Percentiles rank a stretch among this genome's conserved stretches.
Conservation (phyloP, 2,329 filamentous ascomycete species). For the Sarocladium oryzae region DNA sequence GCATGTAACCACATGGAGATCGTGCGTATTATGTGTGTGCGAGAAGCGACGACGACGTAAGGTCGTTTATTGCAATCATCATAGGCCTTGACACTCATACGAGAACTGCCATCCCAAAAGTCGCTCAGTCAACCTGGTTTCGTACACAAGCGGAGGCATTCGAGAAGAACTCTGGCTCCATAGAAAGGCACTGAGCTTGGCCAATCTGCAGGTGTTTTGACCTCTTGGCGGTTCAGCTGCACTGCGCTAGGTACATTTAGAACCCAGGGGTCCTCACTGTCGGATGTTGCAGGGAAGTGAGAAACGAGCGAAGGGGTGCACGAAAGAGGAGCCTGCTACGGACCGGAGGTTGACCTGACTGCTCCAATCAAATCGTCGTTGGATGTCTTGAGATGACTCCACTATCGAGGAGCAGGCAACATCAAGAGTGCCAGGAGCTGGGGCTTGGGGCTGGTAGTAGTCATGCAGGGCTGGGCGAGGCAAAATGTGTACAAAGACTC, state of each 20-base stretch:
- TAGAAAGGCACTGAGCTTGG: background rate
- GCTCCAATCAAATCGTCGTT: no score
- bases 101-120: background rate
- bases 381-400: no score
- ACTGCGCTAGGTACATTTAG: background rate
- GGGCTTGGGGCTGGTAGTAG: no score
- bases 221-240: conserved; percentile 4
- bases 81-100: background rate
- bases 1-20: background rate
- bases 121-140: conserved; percentile 3
- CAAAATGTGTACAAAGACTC: no score
- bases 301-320: background rate
- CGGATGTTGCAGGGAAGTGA: background rate
- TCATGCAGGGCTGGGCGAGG: no score
- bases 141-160: background rate
- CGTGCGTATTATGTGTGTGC: no score
- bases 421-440: background rate
- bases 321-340: background rate
- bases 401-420: no score
- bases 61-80: conserved; percentile 2
- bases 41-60: background rate
- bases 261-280: background rate
- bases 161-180: conserved; percentile 2
- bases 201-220: background rate
- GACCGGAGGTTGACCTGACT: no score